phyloP scores from a whole-genome alignment of 495 filamentous ascomycete genomes.

The Friedmanniomyces simplex region DNA sequence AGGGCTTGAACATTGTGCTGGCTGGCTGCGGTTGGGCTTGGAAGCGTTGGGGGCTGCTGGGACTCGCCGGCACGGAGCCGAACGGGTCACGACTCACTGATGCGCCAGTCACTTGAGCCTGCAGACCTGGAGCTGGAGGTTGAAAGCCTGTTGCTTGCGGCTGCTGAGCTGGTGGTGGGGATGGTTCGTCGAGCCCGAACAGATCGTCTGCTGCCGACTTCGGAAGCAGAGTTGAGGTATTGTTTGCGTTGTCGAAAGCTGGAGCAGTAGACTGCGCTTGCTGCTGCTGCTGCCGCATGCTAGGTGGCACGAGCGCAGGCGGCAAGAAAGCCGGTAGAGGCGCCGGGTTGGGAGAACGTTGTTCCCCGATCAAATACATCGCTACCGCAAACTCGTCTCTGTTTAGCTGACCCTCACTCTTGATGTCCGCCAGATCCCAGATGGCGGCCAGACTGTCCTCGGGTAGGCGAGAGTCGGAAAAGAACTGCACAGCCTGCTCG shows the following conservation, averaged over 20 bases:
- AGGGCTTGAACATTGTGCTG: slow-evolving; percentile 66
- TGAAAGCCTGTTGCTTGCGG: slow-evolving; percentile 41
- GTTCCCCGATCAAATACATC: slow-evolving; percentile 91
- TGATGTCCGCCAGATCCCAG: slow-evolving; percentile 95
- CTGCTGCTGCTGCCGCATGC: slow-evolving; percentile 56
- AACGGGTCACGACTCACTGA: slow-evolving; percentile 48
- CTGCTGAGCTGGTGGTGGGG: slow-evolving; percentile 43
- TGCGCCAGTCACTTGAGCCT: slow-evolving; percentile 10
- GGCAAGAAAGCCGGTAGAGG: slow-evolving; percentile 65
- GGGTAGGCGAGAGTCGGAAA: slow-evolving; percentile 79
- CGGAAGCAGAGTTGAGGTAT: slow-evolving; percentile 36
- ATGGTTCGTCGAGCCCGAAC: slow-evolving; percentile 70
- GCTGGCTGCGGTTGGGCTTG: slow-evolving; percentile 29
- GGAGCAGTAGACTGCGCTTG: slow-evolving; percentile 41
- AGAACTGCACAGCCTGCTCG: slow-evolving; percentile 91
- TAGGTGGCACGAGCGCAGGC: slow-evolving; percentile 74
- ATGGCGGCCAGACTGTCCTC: slow-evolving; percentile 91
- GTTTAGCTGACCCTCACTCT: slow-evolving; percentile 72
- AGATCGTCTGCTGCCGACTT: slow-evolving; percentile 83
- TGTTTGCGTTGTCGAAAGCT: slow-evolving; percentile 41
- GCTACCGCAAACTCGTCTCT: slow-evolving; percentile 93
- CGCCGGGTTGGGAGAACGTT: slow-evolving; percentile 40
- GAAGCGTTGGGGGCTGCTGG: slow-evolving; percentile 38
- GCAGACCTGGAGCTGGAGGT: slow-evolving; percentile 1
- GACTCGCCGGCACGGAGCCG: slow-evolving; percentile 37